Base-by-base conservation (phyloP, 106 monocot genomes). In the Cymbidium sinense region DNA sequence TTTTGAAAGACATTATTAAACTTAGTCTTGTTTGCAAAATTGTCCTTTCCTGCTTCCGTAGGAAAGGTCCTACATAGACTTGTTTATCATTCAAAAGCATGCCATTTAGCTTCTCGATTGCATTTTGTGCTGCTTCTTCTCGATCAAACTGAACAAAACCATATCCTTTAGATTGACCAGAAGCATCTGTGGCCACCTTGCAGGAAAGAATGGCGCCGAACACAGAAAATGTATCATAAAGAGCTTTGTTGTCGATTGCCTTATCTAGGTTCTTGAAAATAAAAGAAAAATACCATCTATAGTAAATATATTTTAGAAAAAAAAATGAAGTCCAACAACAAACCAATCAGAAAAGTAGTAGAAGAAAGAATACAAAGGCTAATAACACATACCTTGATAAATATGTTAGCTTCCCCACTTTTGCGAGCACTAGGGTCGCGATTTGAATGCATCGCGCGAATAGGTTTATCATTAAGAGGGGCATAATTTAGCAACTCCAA, bases 381-480 rank as follows among this genome's bases (percentile, higher is more conserved):
- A 44, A 43, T 2, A 5, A 11, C 44, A 1, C 0, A 4, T 81
- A 96, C 96, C 90, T 96, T 96, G 23, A 96, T 96, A 73, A 96
- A 96, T 67, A 96, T 93, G 54, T 96, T 96, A 76, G 91, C 96
- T 51, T 87, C 75, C 0, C 89, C 91, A 81, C 93, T 96, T 39
- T 74, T 93, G n/a, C 96, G 96, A 23, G 79, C 76, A 64, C 89
- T 91, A 18, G 96, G 96, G 76, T 96, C 93, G 80, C 96, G 96
- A 71, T 96, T 93, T 34, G 96, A 96, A 80, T 93, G 90, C 96
- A 96, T 96, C 5, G 93, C 86, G 5, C 96, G 83, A 44, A 96
- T 93, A 71, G 96, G 84, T 52, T 93, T 96, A 21, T 79, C 76
- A 51, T 93, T 93, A 20, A 96, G 72, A 27, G 89, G 91, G 47